Percentiles rank a stretch among this genome's conserved stretches.
These are phyloP conservation scores for Phytopythium boreale DNA, from an alignment of 352 stramenopile species.

Conservation along the genomic window DNA sequence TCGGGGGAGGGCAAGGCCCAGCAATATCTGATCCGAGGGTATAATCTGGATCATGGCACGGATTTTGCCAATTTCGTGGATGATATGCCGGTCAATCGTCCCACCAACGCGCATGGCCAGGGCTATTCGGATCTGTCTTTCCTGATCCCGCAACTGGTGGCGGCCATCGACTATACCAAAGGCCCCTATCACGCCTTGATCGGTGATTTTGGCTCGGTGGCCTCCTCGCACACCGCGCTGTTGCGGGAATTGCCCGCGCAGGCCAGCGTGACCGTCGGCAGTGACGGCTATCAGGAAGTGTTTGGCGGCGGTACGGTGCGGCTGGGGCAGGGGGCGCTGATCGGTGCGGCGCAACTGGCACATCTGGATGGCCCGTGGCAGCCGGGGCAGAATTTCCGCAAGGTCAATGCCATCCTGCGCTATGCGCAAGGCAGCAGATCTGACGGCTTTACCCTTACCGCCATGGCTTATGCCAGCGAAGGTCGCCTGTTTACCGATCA, in stretches of 20 bases:
- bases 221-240: conserved; percentile 2
- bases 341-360: conserved; percentile 2
- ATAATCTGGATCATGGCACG: conserved; percentile 4
- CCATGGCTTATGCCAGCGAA: conserved; percentile 3
- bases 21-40: conserved; percentile 4
- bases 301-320: conserved; percentile 2
- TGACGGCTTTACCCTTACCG: conserved; percentile 3
- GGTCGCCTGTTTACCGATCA: conserved; percentile 3
- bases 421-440: conserved; percentile 3
- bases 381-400: conserved; percentile 3
- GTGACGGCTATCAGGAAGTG: conserved; percentile 3
- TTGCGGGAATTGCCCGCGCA: conserved; percentile 3
- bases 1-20: conserved; percentile 2
- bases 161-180: conserved; percentile 4
- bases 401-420: conserved; percentile 3
- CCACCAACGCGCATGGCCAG: conserved; percentile 2
- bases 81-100: conserved; percentile 4
- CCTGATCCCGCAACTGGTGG: conserved; percentile 3
- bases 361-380: conserved; percentile 3
- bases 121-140: conserved; percentile 4
- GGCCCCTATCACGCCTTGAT: conserved; percentile 3
- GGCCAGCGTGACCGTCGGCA: conserved; percentile 2
- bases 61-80: conserved; percentile 4
- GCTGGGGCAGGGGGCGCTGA: conserved; percentile 1
- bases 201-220: conserved; percentile 3